Evolutionary conservation across 257 asterid genomes (phyloP).

Genomic region (Nicotiana paniculata): DNA sequence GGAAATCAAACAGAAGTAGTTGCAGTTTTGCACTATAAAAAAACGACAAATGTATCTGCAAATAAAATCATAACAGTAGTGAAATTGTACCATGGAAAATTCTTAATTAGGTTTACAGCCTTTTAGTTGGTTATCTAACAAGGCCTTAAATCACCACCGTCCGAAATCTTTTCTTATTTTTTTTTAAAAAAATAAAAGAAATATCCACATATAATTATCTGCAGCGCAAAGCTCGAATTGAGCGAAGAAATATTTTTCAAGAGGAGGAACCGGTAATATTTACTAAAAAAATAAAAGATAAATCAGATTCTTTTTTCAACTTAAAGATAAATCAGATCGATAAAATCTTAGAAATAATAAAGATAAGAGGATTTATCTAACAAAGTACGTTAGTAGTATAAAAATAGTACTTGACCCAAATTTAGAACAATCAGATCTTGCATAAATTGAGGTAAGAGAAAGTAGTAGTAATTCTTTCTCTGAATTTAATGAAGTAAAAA

Average conservation of each 20-base stretch:
- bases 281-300: not conserved
- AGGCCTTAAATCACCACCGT: not conserved
- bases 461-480: not conserved
- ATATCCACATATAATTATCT: not conserved
- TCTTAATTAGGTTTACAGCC: not conserved
- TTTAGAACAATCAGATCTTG: not conserved
- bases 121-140: not conserved
- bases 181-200: not conserved
- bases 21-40: conserved; percentile 6
- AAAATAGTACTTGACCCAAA: not conserved
- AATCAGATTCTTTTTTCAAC: not conserved
- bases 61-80: conserved; percentile 29
- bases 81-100: conserved; percentile 1
- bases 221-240: not conserved
- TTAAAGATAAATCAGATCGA: not conserved
- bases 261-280: too few species aligned
- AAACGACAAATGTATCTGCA: conserved; percentile 16
- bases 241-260: not conserved
- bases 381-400: not conserved
- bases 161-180: not conserved
- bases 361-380: not conserved
- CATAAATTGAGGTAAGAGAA: not conserved
- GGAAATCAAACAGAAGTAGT: not conserved
- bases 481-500: not conserved
- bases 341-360: not conserved